Percentiles rank a stretch among this genome's conserved stretches.
phyloP scores from a whole-genome alignment of 495 filamentous ascomycete genomes.

The Aspergillus sclerotioniger region DNA sequence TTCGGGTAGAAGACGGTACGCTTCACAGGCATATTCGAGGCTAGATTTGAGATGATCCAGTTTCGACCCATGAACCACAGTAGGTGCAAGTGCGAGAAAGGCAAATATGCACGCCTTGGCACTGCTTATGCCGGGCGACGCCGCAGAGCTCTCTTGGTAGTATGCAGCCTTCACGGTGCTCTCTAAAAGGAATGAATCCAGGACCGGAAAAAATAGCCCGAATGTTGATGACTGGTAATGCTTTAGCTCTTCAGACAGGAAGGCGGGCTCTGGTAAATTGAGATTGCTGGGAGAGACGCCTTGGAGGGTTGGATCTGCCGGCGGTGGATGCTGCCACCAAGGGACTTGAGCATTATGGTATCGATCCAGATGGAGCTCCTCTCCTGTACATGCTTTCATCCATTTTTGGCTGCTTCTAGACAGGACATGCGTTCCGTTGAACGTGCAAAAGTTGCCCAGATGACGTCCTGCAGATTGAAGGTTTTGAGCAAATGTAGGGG shows the following conservation, averaged over 20 bases:
- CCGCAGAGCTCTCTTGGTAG: background rate
- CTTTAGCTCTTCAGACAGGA: background rate
- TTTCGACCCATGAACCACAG: background rate
- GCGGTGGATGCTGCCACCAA: background rate
- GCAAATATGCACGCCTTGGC: conserved; percentile 7
- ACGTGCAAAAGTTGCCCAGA: background rate
- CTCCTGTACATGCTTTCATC: background rate
- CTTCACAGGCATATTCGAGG: background rate
- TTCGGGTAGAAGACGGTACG: background rate
- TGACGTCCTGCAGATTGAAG: background rate
- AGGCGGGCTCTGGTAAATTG: background rate
- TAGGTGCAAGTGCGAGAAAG: conserved; percentile 3
- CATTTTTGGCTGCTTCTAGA: background rate
- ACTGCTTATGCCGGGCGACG: background rate
- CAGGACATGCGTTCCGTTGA: conserved; percentile 1
- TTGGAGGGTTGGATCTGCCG: background rate
- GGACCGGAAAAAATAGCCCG: background rate
- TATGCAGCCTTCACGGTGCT: background rate
- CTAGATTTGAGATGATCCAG: background rate
- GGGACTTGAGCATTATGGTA: background rate
- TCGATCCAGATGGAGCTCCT: background rate
- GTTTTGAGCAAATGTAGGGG: background rate
- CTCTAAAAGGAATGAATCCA: background rate
- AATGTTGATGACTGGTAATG: background rate
- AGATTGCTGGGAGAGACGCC: background rate